Evolutionary conservation across 2,329 filamentous ascomycete species (phyloP), one percentile per base, ranked within the genome.

Genomic region (Ustilaginoidea virens): DNA sequence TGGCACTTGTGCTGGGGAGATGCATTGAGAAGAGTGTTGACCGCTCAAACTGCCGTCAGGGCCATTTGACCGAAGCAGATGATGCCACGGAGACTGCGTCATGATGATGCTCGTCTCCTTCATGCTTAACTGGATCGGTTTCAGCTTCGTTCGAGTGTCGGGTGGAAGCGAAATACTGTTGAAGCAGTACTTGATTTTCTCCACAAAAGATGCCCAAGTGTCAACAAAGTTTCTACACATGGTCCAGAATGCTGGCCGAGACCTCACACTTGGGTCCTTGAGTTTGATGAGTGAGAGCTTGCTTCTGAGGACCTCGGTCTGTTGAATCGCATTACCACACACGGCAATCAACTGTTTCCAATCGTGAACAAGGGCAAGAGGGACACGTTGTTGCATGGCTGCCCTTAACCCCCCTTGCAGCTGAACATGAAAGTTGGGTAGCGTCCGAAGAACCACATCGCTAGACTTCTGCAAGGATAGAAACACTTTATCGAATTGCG

Each of bases 401-500:
- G 62, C 64, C 31, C 78, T 68, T 34, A 80, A 65, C 5, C 71
- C 71, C 7, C 61, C 59, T 17, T 63, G 53, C 35, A 90, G 74
- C 36, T 85, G 77, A 28, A 61, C 61, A 35, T 74, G 72, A 36
- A 82, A 74, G 31, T 60, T 60, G 1, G 83, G 83, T 16, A 93
- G 58, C 2, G 74, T 74, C 23, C 71, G 69, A 39, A 80, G 65
- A 17, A 83, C 75, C 27, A 81, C 61, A 27, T 85, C 79, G 13
- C 79, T 76, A 1, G 82, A 80, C 30, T 66, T 68, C 25, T 76
- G 74, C 15, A 93, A 60, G 25, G 79, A 78, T 19, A 83, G 47
- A 55, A 81, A 92, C 14, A 94, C 82, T 36, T 64, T 71, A 37
- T 92, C 86, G 39, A 93, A 93, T 17, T 75, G 67, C 11, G 69